Evolutionary conservation across 176 grass and related monocot species (phyloP).

Genomic region (Carex parvula): DNA sequence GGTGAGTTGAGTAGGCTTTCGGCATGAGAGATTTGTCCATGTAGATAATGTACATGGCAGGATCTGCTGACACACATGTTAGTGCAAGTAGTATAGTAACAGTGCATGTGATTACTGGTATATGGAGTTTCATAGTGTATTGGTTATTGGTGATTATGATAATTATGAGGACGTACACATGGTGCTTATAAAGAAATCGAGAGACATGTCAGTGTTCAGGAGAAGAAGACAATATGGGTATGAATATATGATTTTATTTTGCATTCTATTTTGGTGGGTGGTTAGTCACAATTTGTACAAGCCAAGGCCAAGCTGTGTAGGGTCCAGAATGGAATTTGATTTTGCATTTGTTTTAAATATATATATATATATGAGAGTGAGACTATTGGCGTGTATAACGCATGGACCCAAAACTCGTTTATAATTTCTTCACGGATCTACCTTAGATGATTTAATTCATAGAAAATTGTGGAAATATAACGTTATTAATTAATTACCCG

Average conservation of each 20-base stretch:
- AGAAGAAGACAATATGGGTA: not conserved
- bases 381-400: constrained; percentile 11
- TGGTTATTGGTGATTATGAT: not conserved
- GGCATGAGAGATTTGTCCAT: constrained; percentile 90
- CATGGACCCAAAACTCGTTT: not conserved
- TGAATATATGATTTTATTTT: not conserved
- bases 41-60: constrained; percentile 65
- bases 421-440: constrained; percentile 20
- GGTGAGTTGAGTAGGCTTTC: constrained; percentile 33
- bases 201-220: not conserved
- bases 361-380: too few species aligned
- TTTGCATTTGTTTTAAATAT: constrained; percentile 4
- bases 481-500: not conserved
- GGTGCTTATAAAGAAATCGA: not conserved
- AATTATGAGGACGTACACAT: not conserved
- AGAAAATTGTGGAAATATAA: not conserved
- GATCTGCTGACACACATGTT: constrained; percentile 12
- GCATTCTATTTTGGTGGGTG: constrained; percentile 16
- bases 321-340: constrained; percentile 4
- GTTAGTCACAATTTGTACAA: constrained; percentile 17
- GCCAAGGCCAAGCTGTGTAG: constrained; percentile 10
- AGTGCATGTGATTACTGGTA: constrained; percentile 3
- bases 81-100: not conserved
- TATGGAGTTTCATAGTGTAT: constrained; percentile 12
- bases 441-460: constrained; percentile 8